Base-by-base conservation (phyloP, 2,329 filamentous ascomycete genomes). In the Botrytis deweyae region DNA sequence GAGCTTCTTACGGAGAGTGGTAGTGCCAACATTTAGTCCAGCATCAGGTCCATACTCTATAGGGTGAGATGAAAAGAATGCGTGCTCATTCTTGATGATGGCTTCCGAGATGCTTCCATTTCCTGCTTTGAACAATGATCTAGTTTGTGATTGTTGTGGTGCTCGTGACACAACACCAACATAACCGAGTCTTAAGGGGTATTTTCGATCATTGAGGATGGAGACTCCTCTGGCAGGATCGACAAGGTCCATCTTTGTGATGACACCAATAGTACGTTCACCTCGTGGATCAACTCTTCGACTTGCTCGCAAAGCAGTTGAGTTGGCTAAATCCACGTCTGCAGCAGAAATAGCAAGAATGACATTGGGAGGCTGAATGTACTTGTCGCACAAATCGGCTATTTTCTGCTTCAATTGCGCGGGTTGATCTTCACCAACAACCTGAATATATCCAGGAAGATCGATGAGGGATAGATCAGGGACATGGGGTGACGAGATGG, bases 241-340 rank as follows among this genome's bases (percentile, higher is more conserved):
- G 12, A 99, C 95, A 36, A 99, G 87, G 80, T 99, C 96, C 95
- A 99, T 98, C 85, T 99, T 99, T 4, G 96, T 99, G 61, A 99
- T 91, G n/a, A 99, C 96, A 63, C 96, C 96, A 80, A 99, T 99
- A 0, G 96, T 99, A 76, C 96, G 89, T 84, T 99, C 96, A 72
- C 96, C 96, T 75, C 96, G 88, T 1, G 96, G 96, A 80, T 99
- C 96, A 42, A 98, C 95, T 78, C 95, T 89, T 76, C 96, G 89
- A 78, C 95, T 97, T 29, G 96, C 94, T 78, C 95, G 88, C 38
- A 99, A 84, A 9, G 96, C 95, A 10, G 96, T 96, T 1, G 96
- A 99, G 82, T 99, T 99, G 36, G 96, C 96, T 73, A 99, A 84
- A 85, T 99, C 96, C 29, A 99, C 96, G 83, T 99, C 96, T 38